Conservation (phyloP, 2,329 filamentous ascomycete species). For the Ilyonectria mors-panacis region DNA sequence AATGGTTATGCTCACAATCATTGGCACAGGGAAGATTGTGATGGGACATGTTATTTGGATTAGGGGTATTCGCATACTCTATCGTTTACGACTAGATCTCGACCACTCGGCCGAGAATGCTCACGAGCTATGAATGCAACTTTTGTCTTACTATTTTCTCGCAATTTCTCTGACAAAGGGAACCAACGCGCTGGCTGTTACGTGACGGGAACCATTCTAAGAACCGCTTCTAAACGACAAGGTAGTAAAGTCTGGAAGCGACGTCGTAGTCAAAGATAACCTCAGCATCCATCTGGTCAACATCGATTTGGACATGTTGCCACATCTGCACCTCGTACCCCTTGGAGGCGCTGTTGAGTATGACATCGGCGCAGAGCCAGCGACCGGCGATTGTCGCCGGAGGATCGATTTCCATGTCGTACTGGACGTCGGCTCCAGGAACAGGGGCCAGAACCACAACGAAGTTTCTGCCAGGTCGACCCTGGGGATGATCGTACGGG, state of each 20-base stretch:
- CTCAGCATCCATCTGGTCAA: conserved; percentile 57
- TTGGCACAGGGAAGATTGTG: conserved; percentile 1
- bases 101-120: not conserved
- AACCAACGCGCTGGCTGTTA: not conserved
- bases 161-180: not conserved
- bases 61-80: not conserved
- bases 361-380: conserved; percentile 57
- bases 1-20: not conserved
- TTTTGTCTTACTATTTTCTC: not conserved
- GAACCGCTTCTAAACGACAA: conserved; percentile 2
- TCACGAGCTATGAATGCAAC: conserved; percentile 21
- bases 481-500: conserved; percentile 26
- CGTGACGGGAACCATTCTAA: no score
- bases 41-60: not conserved
- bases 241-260: conserved; percentile 60
- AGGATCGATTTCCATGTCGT: not conserved
- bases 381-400: not conserved
- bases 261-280: conserved; percentile 61
- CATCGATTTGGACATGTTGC: conserved; percentile 54
- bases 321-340: conserved; percentile 59
- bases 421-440: conserved; percentile 26
- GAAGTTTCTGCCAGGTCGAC: conserved; percentile 44
- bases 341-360: conserved; percentile 52
- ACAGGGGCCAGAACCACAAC: conserved; percentile 52
- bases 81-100: not conserved